Evolutionary conservation across 768 basidiomycete genomes (phyloP), one percentile per base, ranked within the genome.

Genomic region (Gloeostereum incarnatum): DNA sequence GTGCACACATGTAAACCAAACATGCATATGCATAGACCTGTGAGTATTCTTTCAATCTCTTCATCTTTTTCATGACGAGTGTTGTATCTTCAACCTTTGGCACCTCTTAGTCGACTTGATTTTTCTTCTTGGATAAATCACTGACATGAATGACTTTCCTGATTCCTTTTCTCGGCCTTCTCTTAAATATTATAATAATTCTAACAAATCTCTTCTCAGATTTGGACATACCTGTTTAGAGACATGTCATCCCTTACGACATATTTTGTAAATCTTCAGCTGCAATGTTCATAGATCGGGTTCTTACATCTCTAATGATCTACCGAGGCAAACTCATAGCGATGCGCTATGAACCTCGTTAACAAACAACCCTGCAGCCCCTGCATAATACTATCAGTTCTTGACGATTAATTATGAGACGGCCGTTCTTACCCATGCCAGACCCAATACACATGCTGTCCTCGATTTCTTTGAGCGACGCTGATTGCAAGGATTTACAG

Each of bases 351-450:
- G 19, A 17, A 58, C 61, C 51, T 89, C 85, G 49, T 86, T 86
- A 11, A 89, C 78, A 42, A 88, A 81, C 25, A 89, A 70, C 3
- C 77, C 78, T 1, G 85, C 85, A 11, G 86, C 84, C n/a, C n/a
- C n/a, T n/a, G n/a, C n/a, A n/a, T n/a, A n/a, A n/a, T n/a, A n/a
- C n/a, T n/a, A n/a, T n/a, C n/a, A n/a, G n/a, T n/a, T n/a, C n/a
- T n/a, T n/a, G n/a, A n/a, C n/a, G n/a, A n/a, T n/a, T n/a, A n/a
- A n/a, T n/a, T n/a, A n/a, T n/a, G n/a, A n/a, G n/a, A n/a, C n/a
- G n/a, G n/a, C n/a, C n/a, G n/a, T n/a, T n/a, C n/a, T n/a, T n/a
- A 5, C 86, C 89, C 90, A 92, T 90, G 13, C 90, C 90, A 49
- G 81, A 85, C 16, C 91, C 91, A 19, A 86, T 59, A 44, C 73